phyloP scores from a whole-genome alignment of 2,329 filamentous ascomycete genomes.

The Drechslerella coelobrocha region DNA sequence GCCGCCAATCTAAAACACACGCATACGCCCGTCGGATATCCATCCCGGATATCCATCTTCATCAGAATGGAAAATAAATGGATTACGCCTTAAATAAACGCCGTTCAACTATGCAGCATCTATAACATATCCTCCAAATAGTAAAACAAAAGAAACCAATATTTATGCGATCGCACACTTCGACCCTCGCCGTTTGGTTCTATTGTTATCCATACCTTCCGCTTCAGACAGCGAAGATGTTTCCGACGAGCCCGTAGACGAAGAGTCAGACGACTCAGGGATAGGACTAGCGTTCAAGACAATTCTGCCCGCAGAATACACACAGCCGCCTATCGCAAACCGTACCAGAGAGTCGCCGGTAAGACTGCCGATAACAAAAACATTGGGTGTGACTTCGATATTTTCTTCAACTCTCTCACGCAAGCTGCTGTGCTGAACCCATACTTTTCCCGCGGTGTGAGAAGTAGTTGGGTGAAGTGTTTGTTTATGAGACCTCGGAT shows the following conservation, averaged over 20 bases:
- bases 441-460: constrained; percentile 51
- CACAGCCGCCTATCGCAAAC: constrained; percentile 67
- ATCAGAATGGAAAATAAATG: too few species aligned
- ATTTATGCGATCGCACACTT: constrained; percentile 34
- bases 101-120: too few species aligned
- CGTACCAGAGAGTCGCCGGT: constrained; percentile 68
- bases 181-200: constrained; percentile 13
- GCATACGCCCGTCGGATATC: too few species aligned
- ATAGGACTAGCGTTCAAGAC: constrained; percentile 17
- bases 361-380: constrained; percentile 67
- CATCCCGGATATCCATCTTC: too few species aligned
- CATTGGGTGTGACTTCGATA: constrained; percentile 63
- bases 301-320: constrained; percentile 65
- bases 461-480: constrained; percentile 41
- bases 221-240: constrained; percentile 35
- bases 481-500: constrained; percentile 19
- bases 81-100: too few species aligned
- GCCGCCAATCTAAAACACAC: too few species aligned
- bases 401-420: constrained; percentile 63
- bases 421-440: constrained; percentile 65
- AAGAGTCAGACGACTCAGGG: constrained; percentile 26
- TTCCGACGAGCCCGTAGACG: constrained; percentile 20
- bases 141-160: neutral
- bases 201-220: constrained; percentile 10
- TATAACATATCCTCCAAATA: neutral